These are phyloP conservation scores for Leptodermis oblonga DNA, from an alignment of 257 asterid species.

Conservation along the genomic window DNA sequence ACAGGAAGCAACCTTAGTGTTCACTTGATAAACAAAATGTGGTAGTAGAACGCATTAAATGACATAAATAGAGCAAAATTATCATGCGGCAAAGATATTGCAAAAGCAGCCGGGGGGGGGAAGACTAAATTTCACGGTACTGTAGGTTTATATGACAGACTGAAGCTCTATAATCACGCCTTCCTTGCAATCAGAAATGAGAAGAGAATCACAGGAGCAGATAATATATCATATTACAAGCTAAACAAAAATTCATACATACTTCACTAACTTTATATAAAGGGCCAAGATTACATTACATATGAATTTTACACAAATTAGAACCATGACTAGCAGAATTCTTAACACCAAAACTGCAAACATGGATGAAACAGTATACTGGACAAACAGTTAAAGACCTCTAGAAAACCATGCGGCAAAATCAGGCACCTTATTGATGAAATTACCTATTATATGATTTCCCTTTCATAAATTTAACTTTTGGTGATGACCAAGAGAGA, in stretches of 20 bases:
- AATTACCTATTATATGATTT: slow-evolving; percentile 82
- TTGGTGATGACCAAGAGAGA: slow-evolving; percentile 94
- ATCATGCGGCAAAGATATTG: not conserved
- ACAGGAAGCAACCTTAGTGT: not conserved
- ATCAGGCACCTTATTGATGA: not conserved
- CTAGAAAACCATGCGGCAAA: slow-evolving; percentile 4
- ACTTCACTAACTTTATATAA: not conserved
- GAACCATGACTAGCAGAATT: not conserved
- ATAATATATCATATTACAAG: not conserved
- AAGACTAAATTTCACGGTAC: not conserved
- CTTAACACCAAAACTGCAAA: not conserved
- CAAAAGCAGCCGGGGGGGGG: too few relatives aligned
- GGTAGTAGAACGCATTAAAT: not conserved
- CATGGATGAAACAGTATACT: not conserved
- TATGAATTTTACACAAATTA: not conserved
- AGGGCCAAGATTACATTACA: not conserved
- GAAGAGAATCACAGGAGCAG: not conserved
- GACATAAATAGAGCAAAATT: not conserved
- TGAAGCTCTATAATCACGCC: not conserved
- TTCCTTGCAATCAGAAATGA: not conserved
- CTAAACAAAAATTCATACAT: not conserved
- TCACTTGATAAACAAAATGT: not conserved
- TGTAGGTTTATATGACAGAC: not conserved
- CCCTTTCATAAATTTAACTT: slow-evolving; percentile 92
- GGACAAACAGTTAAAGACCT: slow-evolving; percentile 1